These are phyloP conservation scores for Neurospora sp. DNA, from an alignment of 495 filamentous ascomycete genomes.

Conservation along the genomic window DNA sequence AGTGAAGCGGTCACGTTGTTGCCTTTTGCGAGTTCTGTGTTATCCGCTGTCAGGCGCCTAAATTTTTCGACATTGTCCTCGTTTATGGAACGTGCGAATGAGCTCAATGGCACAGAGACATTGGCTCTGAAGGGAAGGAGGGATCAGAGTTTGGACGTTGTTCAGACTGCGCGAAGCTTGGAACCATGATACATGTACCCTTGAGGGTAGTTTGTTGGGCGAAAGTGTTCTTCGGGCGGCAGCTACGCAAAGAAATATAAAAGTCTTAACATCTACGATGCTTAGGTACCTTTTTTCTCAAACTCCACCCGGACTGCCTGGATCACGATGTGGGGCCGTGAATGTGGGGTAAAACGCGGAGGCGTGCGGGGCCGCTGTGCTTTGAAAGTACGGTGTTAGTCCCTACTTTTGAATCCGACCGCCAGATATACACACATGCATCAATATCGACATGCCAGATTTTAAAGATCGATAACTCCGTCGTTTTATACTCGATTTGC, in stretches of 20 bases:
- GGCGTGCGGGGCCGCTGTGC: neutral
- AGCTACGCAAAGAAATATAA: too few species aligned
- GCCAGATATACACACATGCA: too few species aligned
- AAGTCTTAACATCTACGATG: neutral
- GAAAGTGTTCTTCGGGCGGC: too few species aligned
- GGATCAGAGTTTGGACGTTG: neutral
- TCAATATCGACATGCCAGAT: too few species aligned
- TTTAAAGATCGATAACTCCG: too few species aligned
- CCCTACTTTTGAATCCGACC: too few species aligned
- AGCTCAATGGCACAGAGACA: neutral
- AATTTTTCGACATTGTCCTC: neutral
- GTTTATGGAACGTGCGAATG: neutral
- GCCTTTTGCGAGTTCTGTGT: neutral
- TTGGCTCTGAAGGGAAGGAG: neutral
- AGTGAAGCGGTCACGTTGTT: neutral
- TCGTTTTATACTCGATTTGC: too few species aligned
- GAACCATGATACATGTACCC: neutral
- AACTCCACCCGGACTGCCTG: neutral
- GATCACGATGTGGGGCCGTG: neutral
- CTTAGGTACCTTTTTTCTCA: neutral
- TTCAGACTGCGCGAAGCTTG: neutral
- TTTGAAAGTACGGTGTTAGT: too few species aligned
- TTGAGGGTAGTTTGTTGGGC: too few species aligned
- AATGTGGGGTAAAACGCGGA: neutral
- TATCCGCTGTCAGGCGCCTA: neutral